phyloP scores from a whole-genome alignment of 2,329 filamentous ascomycete species.

The Knoxdaviesia capensis region DNA sequence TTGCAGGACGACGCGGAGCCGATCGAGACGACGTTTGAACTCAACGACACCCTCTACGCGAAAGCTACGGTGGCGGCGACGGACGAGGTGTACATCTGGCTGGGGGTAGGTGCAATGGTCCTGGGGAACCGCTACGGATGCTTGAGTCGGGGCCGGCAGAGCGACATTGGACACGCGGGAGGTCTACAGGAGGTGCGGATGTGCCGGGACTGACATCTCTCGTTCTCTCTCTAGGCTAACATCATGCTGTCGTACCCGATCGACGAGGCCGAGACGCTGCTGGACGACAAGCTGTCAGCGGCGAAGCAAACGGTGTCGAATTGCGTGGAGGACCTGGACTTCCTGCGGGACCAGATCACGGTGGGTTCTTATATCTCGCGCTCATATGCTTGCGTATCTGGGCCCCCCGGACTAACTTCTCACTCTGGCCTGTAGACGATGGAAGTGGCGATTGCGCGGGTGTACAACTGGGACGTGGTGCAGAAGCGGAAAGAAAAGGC shows the following conservation, averaged over 20 bases:
- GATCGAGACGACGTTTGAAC: constrained; percentile 82
- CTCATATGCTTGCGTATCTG: not conserved
- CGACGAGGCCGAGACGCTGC: constrained; percentile 61
- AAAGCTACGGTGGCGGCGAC: constrained; percentile 67
- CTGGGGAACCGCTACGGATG: too few relatives aligned
- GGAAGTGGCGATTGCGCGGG: constrained; percentile 85
- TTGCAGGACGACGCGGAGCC: constrained; percentile 37
- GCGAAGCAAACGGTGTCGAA: constrained; percentile 67
- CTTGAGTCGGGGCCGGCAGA: too few relatives aligned
- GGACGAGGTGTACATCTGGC: constrained; percentile 89
- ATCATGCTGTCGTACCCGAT: constrained; percentile 95
- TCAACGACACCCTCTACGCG: constrained; percentile 89
- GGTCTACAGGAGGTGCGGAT: constrained; percentile 1
- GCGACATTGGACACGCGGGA: too few relatives aligned
- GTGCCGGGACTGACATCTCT: constrained; percentile 8
- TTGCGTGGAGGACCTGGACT: constrained; percentile 92
- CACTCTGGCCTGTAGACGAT: constrained; percentile 46
- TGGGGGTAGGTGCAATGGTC: constrained; percentile 39
- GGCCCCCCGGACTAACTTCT: not conserved
- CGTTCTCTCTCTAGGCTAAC: constrained; percentile 42
- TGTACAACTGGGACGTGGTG: constrained; percentile 99
- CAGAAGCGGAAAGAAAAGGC: constrained; percentile 82
- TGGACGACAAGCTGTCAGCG: constrained; percentile 56
- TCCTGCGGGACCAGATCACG: constrained; percentile 88
- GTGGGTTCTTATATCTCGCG: constrained; percentile 25